Conservation (phyloP, 352 stramenopile species). For the Phytophthora citricola region DNA sequence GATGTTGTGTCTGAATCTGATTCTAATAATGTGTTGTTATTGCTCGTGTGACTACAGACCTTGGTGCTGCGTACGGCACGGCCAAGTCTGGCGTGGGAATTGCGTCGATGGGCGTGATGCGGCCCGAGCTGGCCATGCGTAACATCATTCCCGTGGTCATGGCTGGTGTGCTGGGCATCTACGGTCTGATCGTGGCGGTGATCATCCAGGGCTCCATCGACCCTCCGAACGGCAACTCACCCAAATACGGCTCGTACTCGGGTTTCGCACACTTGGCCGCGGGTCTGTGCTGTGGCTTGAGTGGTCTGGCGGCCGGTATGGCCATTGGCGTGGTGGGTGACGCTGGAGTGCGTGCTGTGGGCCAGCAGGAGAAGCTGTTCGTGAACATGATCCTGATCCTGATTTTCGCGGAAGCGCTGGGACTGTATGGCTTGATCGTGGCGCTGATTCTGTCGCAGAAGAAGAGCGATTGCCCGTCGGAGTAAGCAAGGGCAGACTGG, state of each 20-base stretch:
- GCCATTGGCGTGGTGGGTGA: conserved; percentile 97
- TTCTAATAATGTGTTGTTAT: conserved; percentile 6
- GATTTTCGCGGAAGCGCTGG: conserved; percentile 99
- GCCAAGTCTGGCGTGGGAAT: conserved; percentile 98
- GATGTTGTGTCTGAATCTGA: background rate
- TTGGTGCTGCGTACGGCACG: conserved; percentile 97
- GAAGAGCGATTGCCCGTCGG: conserved; percentile 60
- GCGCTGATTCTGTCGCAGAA: conserved; percentile 92
- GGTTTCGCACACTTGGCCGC: conserved; percentile 95
- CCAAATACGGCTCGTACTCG: conserved; percentile 94
- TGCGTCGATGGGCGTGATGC: conserved; percentile 95
- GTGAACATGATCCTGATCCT: conserved; percentile 99
- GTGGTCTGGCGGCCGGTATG: conserved; percentile 93
- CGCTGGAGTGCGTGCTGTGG: conserved; percentile 96
- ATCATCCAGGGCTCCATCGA: conserved; percentile 95
- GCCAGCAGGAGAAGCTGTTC: conserved; percentile 98
- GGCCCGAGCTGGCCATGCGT: conserved; percentile 96
- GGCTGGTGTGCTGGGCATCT: conserved; percentile 97
- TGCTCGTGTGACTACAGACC: conserved; percentile 63
- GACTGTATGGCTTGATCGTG: conserved; percentile 97
- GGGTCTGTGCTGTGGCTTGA: conserved; percentile 95
- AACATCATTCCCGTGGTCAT: conserved; percentile 99
- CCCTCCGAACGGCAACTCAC: conserved; percentile 62
- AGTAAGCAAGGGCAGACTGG: conserved; percentile 21
- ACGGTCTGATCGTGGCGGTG: conserved; percentile 95